These are phyloP conservation scores for Viola pubescens DNA, from an alignment of 441 rosid species.

Conservation along the genomic window DNA sequence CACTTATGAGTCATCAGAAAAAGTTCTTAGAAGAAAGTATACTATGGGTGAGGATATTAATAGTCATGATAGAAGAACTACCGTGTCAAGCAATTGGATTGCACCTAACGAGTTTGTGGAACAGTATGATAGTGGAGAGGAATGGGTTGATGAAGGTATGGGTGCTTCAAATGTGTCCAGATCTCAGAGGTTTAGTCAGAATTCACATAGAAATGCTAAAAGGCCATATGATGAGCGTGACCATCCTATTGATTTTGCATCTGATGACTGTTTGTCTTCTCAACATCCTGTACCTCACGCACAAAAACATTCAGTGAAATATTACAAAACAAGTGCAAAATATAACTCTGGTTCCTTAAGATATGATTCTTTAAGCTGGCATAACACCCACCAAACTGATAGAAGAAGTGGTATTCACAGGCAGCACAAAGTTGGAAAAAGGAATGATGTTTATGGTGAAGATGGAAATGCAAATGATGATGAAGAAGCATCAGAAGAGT, in stretches of 20 bases:
- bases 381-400: constrained; percentile 31
- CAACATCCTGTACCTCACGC: constrained; percentile 31
- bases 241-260: constrained; percentile 22
- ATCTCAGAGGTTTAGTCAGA: constrained; percentile 21
- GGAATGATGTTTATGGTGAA: constrained; percentile 34
- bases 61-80: constrained; percentile 25
- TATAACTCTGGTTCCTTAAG: constrained; percentile 28
- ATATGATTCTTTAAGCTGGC: constrained; percentile 24
- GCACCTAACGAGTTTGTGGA: constrained; percentile 28
- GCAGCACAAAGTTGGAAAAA: constrained; percentile 37
- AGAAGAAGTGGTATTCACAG: constrained; percentile 31
- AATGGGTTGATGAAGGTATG: constrained; percentile 32
- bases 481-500: constrained; percentile 27
- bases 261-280: constrained; percentile 28
- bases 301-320: constrained; percentile 26
- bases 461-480: constrained; percentile 29
- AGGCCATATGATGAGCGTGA: constrained; percentile 25
- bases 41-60: constrained; percentile 24
- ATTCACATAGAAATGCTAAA: constrained; percentile 25
- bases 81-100: constrained; percentile 27
- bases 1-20: constrained; percentile 26
- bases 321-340: constrained; percentile 29
- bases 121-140: constrained; percentile 29
- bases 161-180: constrained; percentile 21
- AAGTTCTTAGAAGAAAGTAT: constrained; percentile 27